Conservation (phyloP, 1,284 basidiomycete species). For the Moesziomyces sp. region DNA sequence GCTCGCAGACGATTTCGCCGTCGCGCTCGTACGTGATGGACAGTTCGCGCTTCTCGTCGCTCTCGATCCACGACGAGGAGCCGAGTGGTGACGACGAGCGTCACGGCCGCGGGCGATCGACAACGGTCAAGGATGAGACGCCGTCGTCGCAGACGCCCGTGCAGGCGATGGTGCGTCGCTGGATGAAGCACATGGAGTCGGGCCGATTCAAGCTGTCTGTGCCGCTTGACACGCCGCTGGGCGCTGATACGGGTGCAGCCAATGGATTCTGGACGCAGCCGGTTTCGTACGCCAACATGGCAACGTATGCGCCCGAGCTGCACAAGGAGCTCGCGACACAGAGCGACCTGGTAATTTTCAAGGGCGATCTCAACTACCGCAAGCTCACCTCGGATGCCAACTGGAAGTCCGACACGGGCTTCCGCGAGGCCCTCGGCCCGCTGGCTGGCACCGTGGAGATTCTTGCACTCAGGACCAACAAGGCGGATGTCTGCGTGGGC, state of each 20-base stretch:
- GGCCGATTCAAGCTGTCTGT: conserved; percentile 82
- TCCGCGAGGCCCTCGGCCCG: conserved; percentile 80
- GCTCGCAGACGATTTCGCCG: conserved; percentile 55
- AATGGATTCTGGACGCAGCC: conserved; percentile 63
- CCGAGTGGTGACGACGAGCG: conserved; percentile 22
- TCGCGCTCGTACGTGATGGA: conserved; percentile 58
- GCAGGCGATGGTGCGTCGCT: conserved; percentile 76
- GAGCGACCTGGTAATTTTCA: conserved; percentile 87
- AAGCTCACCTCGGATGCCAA: conserved; percentile 88
- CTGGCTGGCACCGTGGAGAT: conserved; percentile 79
- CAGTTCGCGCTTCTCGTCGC: conserved; percentile 50
- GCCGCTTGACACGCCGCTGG: conserved; percentile 76
- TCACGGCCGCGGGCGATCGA: conserved; percentile 44
- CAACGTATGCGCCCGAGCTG: conserved; percentile 72
- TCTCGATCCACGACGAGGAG: conserved; percentile 50
- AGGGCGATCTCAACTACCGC: conserved; percentile 79
- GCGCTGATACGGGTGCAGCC: conserved; percentile 64
- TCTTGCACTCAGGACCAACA: conserved; percentile 89
- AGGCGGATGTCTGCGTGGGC: conserved; percentile 77
- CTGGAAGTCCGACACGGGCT: conserved; percentile 87
- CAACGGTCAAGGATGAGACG: conserved; percentile 44
- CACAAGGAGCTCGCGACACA: conserved; percentile 73
- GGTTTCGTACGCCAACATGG: conserved; percentile 55
- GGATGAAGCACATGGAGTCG: conserved; percentile 77
- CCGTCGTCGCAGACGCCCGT: conserved; percentile 69